Evolutionary conservation across 345 rosid genomes (phyloP).

Genomic region (Cardamine resedifolia): DNA sequence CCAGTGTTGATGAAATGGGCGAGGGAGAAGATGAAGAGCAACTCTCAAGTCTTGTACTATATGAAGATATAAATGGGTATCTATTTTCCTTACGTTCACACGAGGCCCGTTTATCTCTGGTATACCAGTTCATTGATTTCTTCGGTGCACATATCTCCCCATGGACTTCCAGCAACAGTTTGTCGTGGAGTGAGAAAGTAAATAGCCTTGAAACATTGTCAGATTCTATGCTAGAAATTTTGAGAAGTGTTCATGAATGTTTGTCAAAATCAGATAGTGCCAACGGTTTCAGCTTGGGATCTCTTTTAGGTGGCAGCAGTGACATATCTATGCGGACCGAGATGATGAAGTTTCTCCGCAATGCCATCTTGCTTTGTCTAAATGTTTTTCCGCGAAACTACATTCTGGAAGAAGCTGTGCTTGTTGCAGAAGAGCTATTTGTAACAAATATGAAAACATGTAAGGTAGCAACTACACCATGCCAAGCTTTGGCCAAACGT

Average conservation of each 20-base stretch:
- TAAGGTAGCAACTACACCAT: slow-evolving; percentile 60
- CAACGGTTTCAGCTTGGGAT: slow-evolving; percentile 43
- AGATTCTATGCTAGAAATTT: slow-evolving; percentile 47
- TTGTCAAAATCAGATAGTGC: slow-evolving; percentile 39
- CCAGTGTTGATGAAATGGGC: slow-evolving; percentile 44
- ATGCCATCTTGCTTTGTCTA: slow-evolving; percentile 73
- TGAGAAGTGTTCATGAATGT: slow-evolving; percentile 50
- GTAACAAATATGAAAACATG: slow-evolving; percentile 57
- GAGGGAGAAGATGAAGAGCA: slow-evolving; percentile 67
- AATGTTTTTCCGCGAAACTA: slow-evolving; percentile 80
- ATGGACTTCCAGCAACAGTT: slow-evolving; percentile 74
- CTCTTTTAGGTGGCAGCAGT: slow-evolving; percentile 47
- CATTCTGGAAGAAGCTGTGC: slow-evolving; percentile 77
- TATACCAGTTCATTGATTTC: slow-evolving; percentile 77
- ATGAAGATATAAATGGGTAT: slow-evolving; percentile 80
- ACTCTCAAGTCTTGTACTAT: slow-evolving; percentile 58
- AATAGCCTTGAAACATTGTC: slow-evolving; percentile 64
- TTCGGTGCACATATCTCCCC: slow-evolving; percentile 75
- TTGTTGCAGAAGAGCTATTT: slow-evolving; percentile 83
- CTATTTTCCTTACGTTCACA: slow-evolving; percentile 71
- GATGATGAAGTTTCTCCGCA: slow-evolving; percentile 82
- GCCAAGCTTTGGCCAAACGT: slow-evolving; percentile 77
- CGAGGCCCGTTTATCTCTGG: slow-evolving; percentile 70
- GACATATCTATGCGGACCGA: slow-evolving; percentile 50
- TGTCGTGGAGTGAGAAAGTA: slow-evolving; percentile 76